These are phyloP conservation scores for Golovinomyces cichoracearum DNA, from an alignment of 2,329 filamentous ascomycete species.

Conservation along the genomic window DNA sequence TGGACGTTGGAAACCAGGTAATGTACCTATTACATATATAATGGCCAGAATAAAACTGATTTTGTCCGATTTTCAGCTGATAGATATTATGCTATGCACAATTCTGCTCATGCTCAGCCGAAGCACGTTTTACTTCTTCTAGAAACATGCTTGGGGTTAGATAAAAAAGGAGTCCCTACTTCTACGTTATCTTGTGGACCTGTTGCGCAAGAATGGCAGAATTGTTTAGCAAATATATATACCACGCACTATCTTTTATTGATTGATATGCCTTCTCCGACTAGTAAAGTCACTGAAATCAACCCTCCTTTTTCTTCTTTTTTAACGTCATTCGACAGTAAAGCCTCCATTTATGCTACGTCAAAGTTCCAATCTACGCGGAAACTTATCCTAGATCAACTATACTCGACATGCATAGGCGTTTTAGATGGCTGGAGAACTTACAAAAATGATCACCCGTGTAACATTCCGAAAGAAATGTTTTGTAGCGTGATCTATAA, in stretches of 20 bases:
- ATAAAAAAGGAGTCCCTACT: constrained; percentile 4
- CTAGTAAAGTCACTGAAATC: neutral
- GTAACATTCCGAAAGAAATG: constrained; percentile 10
- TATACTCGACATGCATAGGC: constrained; percentile 11
- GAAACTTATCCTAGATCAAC: constrained; percentile 13
- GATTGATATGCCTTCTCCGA: constrained; percentile 15
- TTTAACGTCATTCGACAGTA: constrained; percentile 2
- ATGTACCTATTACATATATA: too few relatives aligned
- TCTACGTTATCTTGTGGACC: constrained; percentile 8
- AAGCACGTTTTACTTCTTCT: constrained; percentile 42
- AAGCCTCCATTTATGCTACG: constrained; percentile 7
- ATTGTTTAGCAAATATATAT: constrained; percentile 16
- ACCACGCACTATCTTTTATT: constrained; percentile 30
- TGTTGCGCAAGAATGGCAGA: constrained; percentile 14
- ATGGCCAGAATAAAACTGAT: too few relatives aligned
- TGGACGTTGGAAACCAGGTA: constrained; percentile 58
- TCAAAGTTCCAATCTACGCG: constrained; percentile 10
- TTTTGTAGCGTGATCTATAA: constrained; percentile 11
- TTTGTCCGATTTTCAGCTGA: constrained; percentile 26
- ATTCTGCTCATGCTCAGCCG: constrained; percentile 36
- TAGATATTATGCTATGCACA: constrained; percentile 35
- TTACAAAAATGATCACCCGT: constrained; percentile 7
- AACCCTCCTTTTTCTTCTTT: constrained; percentile 9
- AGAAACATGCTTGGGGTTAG: constrained; percentile 36
- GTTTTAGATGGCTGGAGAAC: constrained; percentile 11